Conservation (phyloP, 2,329 filamentous ascomycete species). For the Diplodia scrobiculata region DNA sequence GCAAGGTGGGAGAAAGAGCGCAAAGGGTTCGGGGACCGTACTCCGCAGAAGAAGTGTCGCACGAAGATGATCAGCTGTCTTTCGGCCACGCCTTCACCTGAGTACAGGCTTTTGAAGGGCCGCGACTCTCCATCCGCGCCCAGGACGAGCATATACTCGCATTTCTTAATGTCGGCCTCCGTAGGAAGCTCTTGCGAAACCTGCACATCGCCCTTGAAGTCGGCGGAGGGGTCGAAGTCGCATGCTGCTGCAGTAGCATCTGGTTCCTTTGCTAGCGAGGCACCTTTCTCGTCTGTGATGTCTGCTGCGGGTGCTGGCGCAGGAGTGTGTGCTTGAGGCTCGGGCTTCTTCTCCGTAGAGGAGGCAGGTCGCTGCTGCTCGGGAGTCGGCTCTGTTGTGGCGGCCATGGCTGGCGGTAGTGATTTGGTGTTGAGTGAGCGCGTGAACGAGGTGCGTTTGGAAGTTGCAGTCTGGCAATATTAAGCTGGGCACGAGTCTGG, state of each 20-base stretch:
- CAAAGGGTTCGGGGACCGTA: slow-evolving; percentile 50
- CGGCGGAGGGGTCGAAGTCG: slow-evolving; percentile 35
- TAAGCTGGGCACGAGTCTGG: neutral
- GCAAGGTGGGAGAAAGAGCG: neutral
- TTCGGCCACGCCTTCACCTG: slow-evolving; percentile 40
- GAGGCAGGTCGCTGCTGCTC: neutral
- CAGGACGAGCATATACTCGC: slow-evolving; percentile 42
- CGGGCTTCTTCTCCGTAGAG: neutral
- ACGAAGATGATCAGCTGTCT: slow-evolving; percentile 72
- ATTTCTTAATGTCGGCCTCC: slow-evolving; percentile 37
- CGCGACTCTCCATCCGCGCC: slow-evolving; percentile 42
- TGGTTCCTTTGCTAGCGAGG: neutral
- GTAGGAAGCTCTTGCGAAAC: slow-evolving; percentile 44
- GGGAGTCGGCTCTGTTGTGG: neutral
- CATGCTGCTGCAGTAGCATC: slow-evolving; percentile 3
- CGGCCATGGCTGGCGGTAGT: slow-evolving; percentile 2
- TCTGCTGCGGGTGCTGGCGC: neutral
- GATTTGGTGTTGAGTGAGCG: neutral
- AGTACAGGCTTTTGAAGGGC: slow-evolving; percentile 45
- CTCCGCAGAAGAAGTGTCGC: slow-evolving; percentile 78
- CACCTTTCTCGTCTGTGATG: neutral
- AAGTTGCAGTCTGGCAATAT: neutral
- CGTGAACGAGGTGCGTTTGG: neutral
- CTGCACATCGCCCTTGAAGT: slow-evolving; percentile 42
- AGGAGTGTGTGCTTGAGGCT: neutral